phyloP scores from a whole-genome alignment of 75 land plant genomes.

The Sequoia sempervirens region DNA sequence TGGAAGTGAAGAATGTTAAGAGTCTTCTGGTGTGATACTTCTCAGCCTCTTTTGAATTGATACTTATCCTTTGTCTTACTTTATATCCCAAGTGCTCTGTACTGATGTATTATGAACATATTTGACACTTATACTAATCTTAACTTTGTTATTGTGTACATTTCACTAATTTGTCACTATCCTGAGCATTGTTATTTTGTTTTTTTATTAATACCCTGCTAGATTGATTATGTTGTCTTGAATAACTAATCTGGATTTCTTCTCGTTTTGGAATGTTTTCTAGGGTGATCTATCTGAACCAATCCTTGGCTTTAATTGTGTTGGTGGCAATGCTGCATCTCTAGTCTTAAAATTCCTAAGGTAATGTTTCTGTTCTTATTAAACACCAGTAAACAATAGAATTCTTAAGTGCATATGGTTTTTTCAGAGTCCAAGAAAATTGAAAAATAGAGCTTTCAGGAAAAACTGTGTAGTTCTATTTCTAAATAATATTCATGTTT shows the following conservation, averaged over 20 bases:
- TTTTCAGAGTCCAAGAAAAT: too few relatives aligned
- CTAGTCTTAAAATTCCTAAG: constrained; percentile 86
- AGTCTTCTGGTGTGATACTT: constrained; percentile 43
- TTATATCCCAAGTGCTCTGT: background rate
- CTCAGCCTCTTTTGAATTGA: background rate
- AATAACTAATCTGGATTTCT: background rate
- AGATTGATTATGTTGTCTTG: background rate
- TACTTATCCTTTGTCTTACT: background rate
- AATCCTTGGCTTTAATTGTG: constrained; percentile 87
- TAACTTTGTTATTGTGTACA: background rate
- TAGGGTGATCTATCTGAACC: constrained; percentile 63
- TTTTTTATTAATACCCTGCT: background rate
- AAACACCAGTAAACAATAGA: background rate
- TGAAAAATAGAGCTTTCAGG: too few relatives aligned
- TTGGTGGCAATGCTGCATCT: constrained; percentile 91
- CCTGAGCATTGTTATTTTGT: background rate
- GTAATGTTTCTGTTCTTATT: constrained; percentile 21
- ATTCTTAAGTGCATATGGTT: background rate
- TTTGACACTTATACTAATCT: background rate
- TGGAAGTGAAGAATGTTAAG: constrained; percentile 61
- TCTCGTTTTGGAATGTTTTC: constrained; percentile 1
- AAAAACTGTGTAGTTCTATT: too few relatives aligned
- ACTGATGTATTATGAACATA: background rate
- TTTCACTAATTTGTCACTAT: background rate
- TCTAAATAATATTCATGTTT: too few relatives aligned